A percentile compares a stretch with the other conserved stretches of the same genome.
Conservation (phyloP, 2,329 filamentous ascomycete genomes). For the Trematosphaeria pertusa region DNA sequence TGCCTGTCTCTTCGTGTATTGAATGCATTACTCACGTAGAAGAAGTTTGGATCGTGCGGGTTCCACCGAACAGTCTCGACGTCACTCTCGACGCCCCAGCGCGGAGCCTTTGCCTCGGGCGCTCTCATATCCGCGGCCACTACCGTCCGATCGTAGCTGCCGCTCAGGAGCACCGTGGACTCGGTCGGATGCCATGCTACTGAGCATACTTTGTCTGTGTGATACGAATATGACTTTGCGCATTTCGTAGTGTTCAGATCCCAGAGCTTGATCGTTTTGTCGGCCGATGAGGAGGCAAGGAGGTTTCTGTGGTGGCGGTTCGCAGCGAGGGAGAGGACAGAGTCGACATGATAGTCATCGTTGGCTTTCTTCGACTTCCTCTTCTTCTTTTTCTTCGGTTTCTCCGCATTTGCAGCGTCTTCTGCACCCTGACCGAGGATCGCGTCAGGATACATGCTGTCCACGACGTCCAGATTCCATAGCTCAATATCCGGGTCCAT, state of each 20-base stretch:
- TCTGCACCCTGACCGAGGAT: conserved; percentile 77
- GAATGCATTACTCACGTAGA: conserved; percentile 69
- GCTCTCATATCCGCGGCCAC: conserved; percentile 97
- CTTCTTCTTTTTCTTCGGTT: conserved; percentile 84
- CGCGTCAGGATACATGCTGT: conserved; percentile 97
- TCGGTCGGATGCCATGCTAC: conserved; percentile 91
- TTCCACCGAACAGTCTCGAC: conserved; percentile 95
- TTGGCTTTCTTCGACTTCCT: conserved; percentile 90
- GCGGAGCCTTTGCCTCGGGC: conserved; percentile 78
- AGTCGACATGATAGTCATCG: conserved; percentile 91
- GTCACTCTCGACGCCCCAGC: conserved; percentile 95
- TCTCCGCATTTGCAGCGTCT: conserved; percentile 61
- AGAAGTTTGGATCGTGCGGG: conserved; percentile 88
- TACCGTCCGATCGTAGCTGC: conserved; percentile 92
- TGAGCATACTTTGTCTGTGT: conserved; percentile 97
- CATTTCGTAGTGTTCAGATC: conserved; percentile 91
- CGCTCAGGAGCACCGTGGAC: conserved; percentile 86
- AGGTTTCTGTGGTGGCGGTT: conserved; percentile 95
- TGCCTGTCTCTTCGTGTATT: background rate
- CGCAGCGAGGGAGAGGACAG: conserved; percentile 86
- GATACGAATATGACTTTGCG: conserved; percentile 93
- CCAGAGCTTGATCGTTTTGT: conserved; percentile 98
- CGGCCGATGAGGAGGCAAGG: conserved; percentile 91
- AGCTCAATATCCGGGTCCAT: conserved; percentile 99
- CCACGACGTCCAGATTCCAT: conserved; percentile 95